A percentile compares a stretch with the other conserved stretches of the same genome.
Conservation (phyloP, 2,329 filamentous ascomycete genomes). For the Diplocarpon mali region DNA sequence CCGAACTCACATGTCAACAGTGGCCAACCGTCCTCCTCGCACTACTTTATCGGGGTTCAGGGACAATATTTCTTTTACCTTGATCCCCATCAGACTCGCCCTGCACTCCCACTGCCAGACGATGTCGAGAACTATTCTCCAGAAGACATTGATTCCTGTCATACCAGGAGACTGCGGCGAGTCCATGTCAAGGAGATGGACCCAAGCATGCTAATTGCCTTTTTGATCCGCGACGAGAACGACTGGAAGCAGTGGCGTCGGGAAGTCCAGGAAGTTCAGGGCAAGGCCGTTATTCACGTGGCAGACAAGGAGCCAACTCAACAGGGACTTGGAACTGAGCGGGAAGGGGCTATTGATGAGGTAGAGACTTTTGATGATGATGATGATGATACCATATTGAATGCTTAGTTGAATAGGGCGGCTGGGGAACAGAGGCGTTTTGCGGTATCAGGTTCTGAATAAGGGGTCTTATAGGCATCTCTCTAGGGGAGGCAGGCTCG, state of each 20-base stretch:
- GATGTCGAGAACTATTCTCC: conserved; percentile 47
- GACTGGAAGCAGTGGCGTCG: conserved; percentile 80
- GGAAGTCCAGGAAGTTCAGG: conserved; percentile 62
- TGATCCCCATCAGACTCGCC: conserved; percentile 80
- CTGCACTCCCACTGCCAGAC: conserved; percentile 55
- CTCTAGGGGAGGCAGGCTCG: too few species aligned
- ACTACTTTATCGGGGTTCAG: conserved; percentile 64
- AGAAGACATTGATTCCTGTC: conserved; percentile 72
- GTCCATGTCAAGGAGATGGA: conserved; percentile 90
- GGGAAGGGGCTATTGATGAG: conserved; percentile 71
- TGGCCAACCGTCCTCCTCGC: conserved; percentile 72
- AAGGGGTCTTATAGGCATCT: too few species aligned
- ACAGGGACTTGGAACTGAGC: conserved; percentile 42
- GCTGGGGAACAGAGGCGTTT: not conserved
- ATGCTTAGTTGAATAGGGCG: conserved; percentile 7
- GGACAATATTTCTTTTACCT: conserved; percentile 84
- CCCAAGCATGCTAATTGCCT: conserved; percentile 93
- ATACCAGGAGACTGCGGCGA: conserved; percentile 73
- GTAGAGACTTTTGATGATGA: conserved; percentile 81
- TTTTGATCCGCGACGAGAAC: conserved; percentile 68
- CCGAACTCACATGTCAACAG: not conserved
- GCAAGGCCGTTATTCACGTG: conserved; percentile 79
- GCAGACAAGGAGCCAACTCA: conserved; percentile 55
- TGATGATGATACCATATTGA: conserved; percentile 32
- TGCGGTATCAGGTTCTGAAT: too few species aligned